A percentile compares a stretch with the other conserved stretches of the same genome.
Conservation (phyloP, 345 rosid species). For the Toxicodendron radicans region DNA sequence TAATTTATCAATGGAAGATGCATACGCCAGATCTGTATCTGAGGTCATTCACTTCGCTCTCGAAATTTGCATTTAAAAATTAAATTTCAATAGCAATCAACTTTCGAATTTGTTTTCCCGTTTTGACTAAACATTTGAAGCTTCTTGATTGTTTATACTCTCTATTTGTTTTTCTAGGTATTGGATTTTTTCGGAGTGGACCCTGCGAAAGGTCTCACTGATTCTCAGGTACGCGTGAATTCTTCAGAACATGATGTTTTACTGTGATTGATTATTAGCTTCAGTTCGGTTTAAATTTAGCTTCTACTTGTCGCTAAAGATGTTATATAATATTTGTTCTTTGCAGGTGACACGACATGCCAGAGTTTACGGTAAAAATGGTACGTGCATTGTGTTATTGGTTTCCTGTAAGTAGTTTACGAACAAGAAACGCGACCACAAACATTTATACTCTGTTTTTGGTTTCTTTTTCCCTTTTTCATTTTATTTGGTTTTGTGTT, state of each 20-base stretch:
- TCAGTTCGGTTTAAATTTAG: neutral
- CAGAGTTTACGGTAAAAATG: slow-evolving; percentile 65
- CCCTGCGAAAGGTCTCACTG: slow-evolving; percentile 71
- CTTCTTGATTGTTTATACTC: neutral
- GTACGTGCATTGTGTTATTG: slow-evolving; percentile 35
- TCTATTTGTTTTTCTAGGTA: slow-evolving; percentile 50
- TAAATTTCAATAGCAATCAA: neutral
- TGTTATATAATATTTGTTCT: slow-evolving; percentile 1
- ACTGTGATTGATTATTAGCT: neutral
- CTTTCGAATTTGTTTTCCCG: neutral
- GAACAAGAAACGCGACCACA: too few relatives aligned
- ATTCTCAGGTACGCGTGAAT: slow-evolving; percentile 66
- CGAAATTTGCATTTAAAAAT: neutral
- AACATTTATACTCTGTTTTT: neutral
- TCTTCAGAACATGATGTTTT: neutral
- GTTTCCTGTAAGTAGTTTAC: neutral
- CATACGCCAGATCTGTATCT: slow-evolving; percentile 86
- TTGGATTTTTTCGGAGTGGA: slow-evolving; percentile 85
- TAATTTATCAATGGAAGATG: slow-evolving; percentile 72
- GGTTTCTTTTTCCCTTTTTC: neutral
- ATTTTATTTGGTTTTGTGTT: neutral
- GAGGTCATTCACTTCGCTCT: slow-evolving; percentile 58
- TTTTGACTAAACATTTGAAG: neutral
- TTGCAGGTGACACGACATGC: slow-evolving; percentile 73
- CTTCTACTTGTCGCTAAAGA: neutral